A percentile compares a stretch with the other conserved stretches of the same genome.
phyloP scores from a whole-genome alignment of 805 yeast species.

The Priceomyces melissophilus region DNA sequence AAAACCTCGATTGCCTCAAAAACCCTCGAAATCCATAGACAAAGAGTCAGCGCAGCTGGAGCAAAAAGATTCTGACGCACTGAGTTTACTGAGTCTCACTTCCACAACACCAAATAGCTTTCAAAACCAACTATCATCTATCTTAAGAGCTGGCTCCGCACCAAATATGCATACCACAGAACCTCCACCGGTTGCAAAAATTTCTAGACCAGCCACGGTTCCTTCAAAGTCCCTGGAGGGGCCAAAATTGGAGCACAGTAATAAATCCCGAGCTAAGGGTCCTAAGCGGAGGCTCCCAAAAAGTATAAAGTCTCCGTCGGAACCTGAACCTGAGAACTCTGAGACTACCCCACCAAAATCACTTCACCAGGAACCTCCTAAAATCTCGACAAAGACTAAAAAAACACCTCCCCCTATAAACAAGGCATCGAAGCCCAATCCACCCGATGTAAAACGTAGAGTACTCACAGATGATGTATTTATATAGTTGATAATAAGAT shows the following conservation, averaged over 20 bases:
- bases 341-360: not conserved
- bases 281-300: constrained; percentile 50
- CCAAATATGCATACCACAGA: constrained; percentile 12
- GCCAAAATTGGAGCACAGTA: constrained; percentile 39
- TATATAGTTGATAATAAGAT: constrained; percentile 8
- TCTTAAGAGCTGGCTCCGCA: constrained; percentile 27
- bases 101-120: constrained; percentile 11
- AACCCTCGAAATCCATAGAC: not conserved
- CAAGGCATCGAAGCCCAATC: constrained; percentile 19
- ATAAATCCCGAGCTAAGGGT: constrained; percentile 47
- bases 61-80: not conserved
- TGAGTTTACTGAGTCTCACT: constrained; percentile 1
- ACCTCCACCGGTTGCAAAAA: constrained; percentile 1
- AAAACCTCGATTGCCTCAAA: not conserved
- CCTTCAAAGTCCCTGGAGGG: not conserved
- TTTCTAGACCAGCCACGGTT: not conserved
- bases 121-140: constrained; percentile 21
- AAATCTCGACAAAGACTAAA: not conserved
- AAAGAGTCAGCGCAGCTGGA: not conserved
- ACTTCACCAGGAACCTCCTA: not conserved
- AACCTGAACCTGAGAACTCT: constrained; percentile 1
- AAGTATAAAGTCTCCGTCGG: constrained; percentile 3
- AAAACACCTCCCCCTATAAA: constrained; percentile 21
- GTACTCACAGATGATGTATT: constrained; percentile 31
- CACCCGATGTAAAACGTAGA: constrained; percentile 22